Conservation (phyloP, 129 eudicot species). For the Arctium minus region DNA sequence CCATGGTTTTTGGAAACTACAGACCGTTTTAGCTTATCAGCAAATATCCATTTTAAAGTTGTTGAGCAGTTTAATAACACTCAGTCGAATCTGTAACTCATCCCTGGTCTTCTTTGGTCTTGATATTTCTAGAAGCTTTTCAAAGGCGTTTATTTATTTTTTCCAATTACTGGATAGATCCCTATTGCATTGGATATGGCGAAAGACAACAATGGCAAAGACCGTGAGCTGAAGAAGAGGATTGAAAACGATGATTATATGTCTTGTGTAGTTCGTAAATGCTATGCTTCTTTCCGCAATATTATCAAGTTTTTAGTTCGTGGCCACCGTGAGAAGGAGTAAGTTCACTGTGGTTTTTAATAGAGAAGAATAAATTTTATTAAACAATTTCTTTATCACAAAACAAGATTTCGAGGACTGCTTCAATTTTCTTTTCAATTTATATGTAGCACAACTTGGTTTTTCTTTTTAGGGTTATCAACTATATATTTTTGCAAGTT, state of each 20-base stretch:
- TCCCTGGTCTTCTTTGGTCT: neutral
- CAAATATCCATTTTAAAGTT: neutral
- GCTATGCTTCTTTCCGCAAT: constrained; percentile 83
- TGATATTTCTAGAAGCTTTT: neutral
- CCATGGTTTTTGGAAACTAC: too few relatives aligned
- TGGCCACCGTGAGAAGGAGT: constrained; percentile 69
- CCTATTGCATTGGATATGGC: too few relatives aligned
- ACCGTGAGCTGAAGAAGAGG: constrained; percentile 83
- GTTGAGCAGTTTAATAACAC: neutral
- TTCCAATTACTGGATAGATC: constrained; percentile 39
- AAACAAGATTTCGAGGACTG: too few relatives aligned
- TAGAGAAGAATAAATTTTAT: neutral
- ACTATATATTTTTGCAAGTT: constrained; percentile 66
- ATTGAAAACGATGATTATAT: constrained; percentile 68
- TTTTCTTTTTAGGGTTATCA: constrained; percentile 67
- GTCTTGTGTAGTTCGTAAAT: constrained; percentile 93
- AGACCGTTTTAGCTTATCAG: neutral
- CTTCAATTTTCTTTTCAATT: neutral
- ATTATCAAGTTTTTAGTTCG: constrained; percentile 60
- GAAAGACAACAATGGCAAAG: constrained; percentile 93
- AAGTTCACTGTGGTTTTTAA: constrained; percentile 27
- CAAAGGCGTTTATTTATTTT: neutral
- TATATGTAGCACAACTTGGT: neutral
- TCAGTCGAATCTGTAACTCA: neutral
- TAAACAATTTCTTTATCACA: too few relatives aligned